A percentile compares a stretch with the other conserved stretches of the same genome.
phyloP scores from a whole-genome alignment of 306 rosid species.

The Acacia crassicarpa region DNA sequence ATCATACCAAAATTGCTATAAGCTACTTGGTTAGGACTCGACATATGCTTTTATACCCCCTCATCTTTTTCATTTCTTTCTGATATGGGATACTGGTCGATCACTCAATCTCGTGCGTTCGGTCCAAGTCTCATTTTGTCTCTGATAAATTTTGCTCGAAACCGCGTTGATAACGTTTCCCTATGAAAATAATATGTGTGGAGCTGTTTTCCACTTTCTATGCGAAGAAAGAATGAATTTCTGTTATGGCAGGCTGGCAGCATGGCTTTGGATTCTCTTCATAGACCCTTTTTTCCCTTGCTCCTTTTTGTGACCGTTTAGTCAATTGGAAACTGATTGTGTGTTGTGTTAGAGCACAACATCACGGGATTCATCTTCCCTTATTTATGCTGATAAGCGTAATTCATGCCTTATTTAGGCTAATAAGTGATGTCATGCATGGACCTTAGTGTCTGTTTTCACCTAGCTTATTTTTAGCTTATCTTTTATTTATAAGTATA shows the following conservation, averaged over 20 bases:
- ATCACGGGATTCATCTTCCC: neutral
- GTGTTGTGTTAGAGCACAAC: neutral
- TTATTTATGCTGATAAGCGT: neutral
- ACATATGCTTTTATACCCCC: neutral
- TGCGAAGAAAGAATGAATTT: too few relatives aligned
- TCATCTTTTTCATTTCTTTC: neutral
- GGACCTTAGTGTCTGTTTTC: too few relatives aligned
- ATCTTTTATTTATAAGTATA: too few relatives aligned
- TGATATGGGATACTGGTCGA: neutral
- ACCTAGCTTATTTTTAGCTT: too few relatives aligned
- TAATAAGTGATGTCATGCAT: neutral
- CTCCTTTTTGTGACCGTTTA: neutral
- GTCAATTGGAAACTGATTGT: neutral
- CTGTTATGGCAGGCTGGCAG: too few relatives aligned
- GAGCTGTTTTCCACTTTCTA: neutral
- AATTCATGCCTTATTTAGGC: neutral
- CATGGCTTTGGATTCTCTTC: too few relatives aligned
- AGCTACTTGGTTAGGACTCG: neutral
- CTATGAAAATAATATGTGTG: neutral
- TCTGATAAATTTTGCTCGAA: neutral
- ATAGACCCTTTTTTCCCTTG: too few relatives aligned
- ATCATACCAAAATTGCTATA: neutral
- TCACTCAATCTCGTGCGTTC: neutral
- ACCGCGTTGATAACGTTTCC: neutral
- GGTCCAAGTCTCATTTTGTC: neutral